Percentiles rank a stretch among this genome's conserved stretches.
These are phyloP conservation scores for Trichoderma orchidacearum DNA, from an alignment of 495 filamentous ascomycete species.

Conservation along the genomic window DNA sequence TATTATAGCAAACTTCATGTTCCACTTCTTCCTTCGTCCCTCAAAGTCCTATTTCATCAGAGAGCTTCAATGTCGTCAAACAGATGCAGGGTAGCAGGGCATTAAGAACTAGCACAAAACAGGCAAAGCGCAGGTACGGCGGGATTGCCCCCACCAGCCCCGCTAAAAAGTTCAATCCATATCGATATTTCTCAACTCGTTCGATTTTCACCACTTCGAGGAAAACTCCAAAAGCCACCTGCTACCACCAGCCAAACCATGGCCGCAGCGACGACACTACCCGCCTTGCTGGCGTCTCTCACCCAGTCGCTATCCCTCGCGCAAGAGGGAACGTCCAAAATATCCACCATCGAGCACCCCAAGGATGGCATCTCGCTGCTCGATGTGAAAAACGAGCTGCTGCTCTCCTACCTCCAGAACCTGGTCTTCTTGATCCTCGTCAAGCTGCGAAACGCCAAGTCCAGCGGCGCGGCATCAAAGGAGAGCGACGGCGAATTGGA, in stretches of 20 bases:
- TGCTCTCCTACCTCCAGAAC: slow-evolving; percentile 92
- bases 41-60: neutral
- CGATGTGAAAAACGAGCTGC: slow-evolving; percentile 85
- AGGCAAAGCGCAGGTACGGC: neutral
- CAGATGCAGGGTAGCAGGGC: neutral
- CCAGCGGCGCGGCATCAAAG: slow-evolving; percentile 14
- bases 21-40: too few relatives aligned
- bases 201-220: slow-evolving; percentile 1
- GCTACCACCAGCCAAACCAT: slow-evolving; percentile 13
- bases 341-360: slow-evolving; percentile 42
- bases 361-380: slow-evolving; percentile 86
- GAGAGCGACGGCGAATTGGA: neutral
- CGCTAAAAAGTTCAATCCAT: slow-evolving; percentile 5
- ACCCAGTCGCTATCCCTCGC: slow-evolving; percentile 49
- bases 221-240: neutral
- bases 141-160: neutral
- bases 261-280: slow-evolving; percentile 34
- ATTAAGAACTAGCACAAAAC: neutral
- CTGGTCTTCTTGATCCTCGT: slow-evolving; percentile 78
- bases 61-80: neutral
- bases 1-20: too few relatives aligned
- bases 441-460: slow-evolving; percentile 53
- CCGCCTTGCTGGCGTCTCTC: slow-evolving; percentile 47
- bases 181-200: neutral
- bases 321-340: slow-evolving; percentile 45